Base-by-base conservation (phyloP, 2,329 filamentous ascomycete species). In the Biscogniauxia sp. region DNA sequence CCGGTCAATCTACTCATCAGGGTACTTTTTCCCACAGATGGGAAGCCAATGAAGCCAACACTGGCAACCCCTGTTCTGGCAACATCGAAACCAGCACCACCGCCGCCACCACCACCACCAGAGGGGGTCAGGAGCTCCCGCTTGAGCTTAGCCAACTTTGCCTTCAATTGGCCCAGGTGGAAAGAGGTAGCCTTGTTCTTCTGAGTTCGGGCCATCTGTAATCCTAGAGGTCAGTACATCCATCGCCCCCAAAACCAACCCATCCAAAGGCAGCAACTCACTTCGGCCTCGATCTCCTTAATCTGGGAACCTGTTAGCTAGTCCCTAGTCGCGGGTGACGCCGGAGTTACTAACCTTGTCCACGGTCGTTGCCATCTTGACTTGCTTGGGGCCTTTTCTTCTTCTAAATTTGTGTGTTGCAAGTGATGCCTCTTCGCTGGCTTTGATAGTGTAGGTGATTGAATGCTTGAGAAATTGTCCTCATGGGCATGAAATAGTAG, bases 111-210 rank as follows among this genome's bases (percentile, higher is more conserved):
- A 55, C 93, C 91, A 55, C 91, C 84, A 50, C 87, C 84, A 20
- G 84, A 82, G 7, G 95, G 95, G 51, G 92, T 97, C 68, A 99
- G 84, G 55, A 99, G 87, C 79, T 99, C 95, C 74, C 92, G 88
- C 84, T 97, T 98, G 72, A 99, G 84, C 82, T 99, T 99, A 54
- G 95, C 94, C 73, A 99, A 87, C 80, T 99, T 99, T 67, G 95
- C 95, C 80, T 99, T 99, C 69, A 99, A 82, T 80, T 98, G 94
- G 78, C 92, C 93, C 77, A 97, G 82, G 84, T 97, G 93, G 77
- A 88, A 97, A 54, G 92, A 93, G 13, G 93, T 97, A 57, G 90
- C 91, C 82, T 97, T 97, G 79, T 97, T 97, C 82, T 97, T 97
- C 78, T 98, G 93, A 73, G 93, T 97, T 80, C 86, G 86, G 82